Evolutionary conservation across 2,329 filamentous ascomycete species (phyloP), one percentile per base, ranked within the genome.

Genomic region (Sporothrix dimorphospora): DNA sequence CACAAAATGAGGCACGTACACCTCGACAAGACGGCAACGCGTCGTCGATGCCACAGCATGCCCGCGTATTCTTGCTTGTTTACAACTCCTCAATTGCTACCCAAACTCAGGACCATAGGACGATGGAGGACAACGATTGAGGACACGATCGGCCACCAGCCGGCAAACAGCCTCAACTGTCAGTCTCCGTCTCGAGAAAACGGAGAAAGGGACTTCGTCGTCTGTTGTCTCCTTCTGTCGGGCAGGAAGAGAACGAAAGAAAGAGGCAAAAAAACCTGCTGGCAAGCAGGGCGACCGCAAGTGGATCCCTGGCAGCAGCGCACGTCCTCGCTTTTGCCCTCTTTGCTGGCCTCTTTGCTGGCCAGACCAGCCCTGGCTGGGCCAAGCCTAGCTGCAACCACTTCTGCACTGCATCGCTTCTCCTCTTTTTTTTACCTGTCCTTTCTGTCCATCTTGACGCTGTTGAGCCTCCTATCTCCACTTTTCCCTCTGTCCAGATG

Each of bases 381-480:
- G 27, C 11, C 57, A 34, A 21, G 57, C 3, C 7, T 19, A 61
- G 57, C 57, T 61, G 30, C 57, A 40, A 21, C 57, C 57, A 16
- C 38, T 42, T 42, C 34, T 63, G n/a, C 38, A 24, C 40, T 65
- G 61, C 40, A 30, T 65, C 40, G 4, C 14, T 45, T 42, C n/a
- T 34, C 53, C 27, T 42, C 59, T 63, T 30, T 30, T 19, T n/a
- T 21, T n/a, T n/a, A n/a, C 7, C 27, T 16, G 21, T 12, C 42
- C 27, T 51, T 38, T n/a, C n/a, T 53, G 55, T 24, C n/a, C 38
- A 42, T 42, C 38, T 45, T 45, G 59, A 19, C 21, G 59, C 27
- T 65, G 38, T 65, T 65, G 59, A 45, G 59, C 59, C 38, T 65
- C 59, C 38, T 45, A 40, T 65, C 59, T 9, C 59, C 59, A 65